phyloP scores from a whole-genome alignment of 352 stramenopile genomes.

The Phytopythium boreale region DNA sequence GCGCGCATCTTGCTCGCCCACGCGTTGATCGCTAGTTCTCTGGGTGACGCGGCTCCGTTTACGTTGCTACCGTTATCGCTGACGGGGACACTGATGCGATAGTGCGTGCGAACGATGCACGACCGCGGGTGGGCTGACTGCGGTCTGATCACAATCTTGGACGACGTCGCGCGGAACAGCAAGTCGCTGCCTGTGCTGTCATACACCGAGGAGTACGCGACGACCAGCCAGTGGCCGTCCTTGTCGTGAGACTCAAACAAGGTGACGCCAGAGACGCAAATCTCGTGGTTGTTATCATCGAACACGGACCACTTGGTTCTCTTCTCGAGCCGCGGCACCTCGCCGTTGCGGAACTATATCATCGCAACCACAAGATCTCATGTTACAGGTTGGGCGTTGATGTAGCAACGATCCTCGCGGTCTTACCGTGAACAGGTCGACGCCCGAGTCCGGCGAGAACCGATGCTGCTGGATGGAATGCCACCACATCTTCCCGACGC shows the following conservation, averaged over 20 bases:
- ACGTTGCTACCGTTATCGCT: neutral
- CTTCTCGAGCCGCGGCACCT: neutral
- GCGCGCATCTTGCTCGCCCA: neutral
- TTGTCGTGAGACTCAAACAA: conserved; percentile 1
- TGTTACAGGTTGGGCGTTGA: too few relatives aligned
- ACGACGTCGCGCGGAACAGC: neutral
- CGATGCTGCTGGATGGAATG: neutral
- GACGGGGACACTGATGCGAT: neutral
- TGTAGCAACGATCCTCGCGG: neutral
- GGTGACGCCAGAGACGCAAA: neutral
- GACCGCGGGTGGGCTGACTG: neutral
- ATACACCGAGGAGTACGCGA: neutral
- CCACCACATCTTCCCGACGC: neutral
- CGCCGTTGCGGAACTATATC: neutral
- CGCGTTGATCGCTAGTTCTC: neutral
- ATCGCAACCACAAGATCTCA: neutral
- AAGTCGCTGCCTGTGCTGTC: neutral
- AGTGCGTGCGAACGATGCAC: neutral
- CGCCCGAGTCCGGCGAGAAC: neutral
- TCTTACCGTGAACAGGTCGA: neutral
- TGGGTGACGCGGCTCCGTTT: neutral
- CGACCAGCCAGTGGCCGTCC: neutral
- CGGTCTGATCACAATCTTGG: neutral
- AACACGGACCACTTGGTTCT: neutral
- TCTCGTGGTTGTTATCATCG: neutral